Evolutionary conservation across 2,329 filamentous ascomycete species (phyloP).

Genomic region (Akanthomyces muscarius): DNA sequence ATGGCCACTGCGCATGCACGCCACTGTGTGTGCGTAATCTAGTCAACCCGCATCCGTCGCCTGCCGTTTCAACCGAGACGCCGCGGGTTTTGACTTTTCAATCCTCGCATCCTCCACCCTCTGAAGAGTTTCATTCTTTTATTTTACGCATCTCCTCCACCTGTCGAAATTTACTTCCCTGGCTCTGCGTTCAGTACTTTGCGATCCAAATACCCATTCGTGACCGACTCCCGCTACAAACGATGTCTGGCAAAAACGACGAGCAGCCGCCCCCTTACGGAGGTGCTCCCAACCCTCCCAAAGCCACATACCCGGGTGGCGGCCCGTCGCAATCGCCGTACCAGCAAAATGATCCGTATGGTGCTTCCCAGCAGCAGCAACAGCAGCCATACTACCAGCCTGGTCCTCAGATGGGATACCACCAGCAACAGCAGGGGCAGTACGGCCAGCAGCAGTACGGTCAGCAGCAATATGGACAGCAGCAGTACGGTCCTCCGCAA

Average conservation of each 20-base stretch:
- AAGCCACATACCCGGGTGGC: constrained; percentile 42
- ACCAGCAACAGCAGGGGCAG: constrained; percentile 33
- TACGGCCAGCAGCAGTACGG: constrained; percentile 38
- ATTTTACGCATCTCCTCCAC: neutral
- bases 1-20: constrained; percentile 10
- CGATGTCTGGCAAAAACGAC: constrained; percentile 45
- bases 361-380: constrained; percentile 27
- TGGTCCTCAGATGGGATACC: constrained; percentile 42
- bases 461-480: constrained; percentile 35
- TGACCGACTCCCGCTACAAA: constrained; percentile 4
- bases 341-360: constrained; percentile 28
- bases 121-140: neutral
- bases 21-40: constrained; percentile 14
- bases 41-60: constrained; percentile 7
- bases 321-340: constrained; percentile 33
- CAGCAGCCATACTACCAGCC: constrained; percentile 36
- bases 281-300: constrained; percentile 35
- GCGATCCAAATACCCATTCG: neutral
- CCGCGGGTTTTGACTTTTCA: constrained; percentile 5
- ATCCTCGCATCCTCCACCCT: neutral
- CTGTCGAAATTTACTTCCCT: neutral
- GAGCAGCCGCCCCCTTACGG: constrained; percentile 49
- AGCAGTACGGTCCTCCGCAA: constrained; percentile 9
- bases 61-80: constrained; percentile 10
- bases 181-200: neutral